Percentiles rank a stretch among this genome's conserved stretches.
phyloP scores from a whole-genome alignment of 176 grass and related monocot genomes.

The Elaeis guineensis region DNA sequence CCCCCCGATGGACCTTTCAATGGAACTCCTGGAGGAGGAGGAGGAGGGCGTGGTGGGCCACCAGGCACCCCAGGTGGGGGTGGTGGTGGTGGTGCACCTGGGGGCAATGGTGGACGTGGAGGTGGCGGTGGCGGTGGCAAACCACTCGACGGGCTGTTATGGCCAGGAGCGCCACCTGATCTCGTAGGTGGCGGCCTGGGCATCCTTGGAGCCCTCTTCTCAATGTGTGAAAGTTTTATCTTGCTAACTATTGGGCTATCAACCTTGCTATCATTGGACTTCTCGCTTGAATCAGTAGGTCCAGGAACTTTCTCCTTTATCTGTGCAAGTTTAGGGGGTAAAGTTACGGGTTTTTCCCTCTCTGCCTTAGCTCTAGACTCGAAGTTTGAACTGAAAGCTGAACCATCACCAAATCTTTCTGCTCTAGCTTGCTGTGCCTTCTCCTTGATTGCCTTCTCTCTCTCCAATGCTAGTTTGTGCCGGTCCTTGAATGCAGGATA shows the following conservation, averaged over 20 bases:
- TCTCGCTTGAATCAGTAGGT: constrained; percentile 34
- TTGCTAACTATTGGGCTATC: constrained; percentile 51
- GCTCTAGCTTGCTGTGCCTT: constrained; percentile 77
- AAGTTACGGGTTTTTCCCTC: constrained; percentile 4
- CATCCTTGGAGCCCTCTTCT: constrained; percentile 80
- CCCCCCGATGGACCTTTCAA: constrained; percentile 19
- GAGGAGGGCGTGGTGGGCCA: constrained; percentile 38
- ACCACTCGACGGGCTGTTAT: constrained; percentile 29
- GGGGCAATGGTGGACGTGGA: constrained; percentile 31
- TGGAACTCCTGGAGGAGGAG: constrained; percentile 31
- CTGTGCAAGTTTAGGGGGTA: constrained; percentile 66
- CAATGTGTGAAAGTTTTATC: constrained; percentile 70
- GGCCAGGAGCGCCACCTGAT: constrained; percentile 34
- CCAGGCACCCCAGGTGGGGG: constrained; percentile 47
- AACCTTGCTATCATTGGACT: constrained; percentile 35
- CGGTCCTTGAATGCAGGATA: constrained; percentile 84
- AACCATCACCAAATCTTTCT: constrained; percentile 43
- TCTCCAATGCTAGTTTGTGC: constrained; percentile 75
- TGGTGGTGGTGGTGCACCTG: constrained; percentile 55
- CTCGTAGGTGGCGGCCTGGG: constrained; percentile 58
- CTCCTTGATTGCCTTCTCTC: constrained; percentile 77
- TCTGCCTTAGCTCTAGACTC: background rate
- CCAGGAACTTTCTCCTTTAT: constrained; percentile 64
- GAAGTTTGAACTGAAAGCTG: constrained; percentile 22
- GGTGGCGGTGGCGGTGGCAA: constrained; percentile 15